A percentile compares a stretch with the other conserved stretches of the same genome.
phyloP scores from a whole-genome alignment of 305 asterid species.

The Fraxinus sp. region DNA sequence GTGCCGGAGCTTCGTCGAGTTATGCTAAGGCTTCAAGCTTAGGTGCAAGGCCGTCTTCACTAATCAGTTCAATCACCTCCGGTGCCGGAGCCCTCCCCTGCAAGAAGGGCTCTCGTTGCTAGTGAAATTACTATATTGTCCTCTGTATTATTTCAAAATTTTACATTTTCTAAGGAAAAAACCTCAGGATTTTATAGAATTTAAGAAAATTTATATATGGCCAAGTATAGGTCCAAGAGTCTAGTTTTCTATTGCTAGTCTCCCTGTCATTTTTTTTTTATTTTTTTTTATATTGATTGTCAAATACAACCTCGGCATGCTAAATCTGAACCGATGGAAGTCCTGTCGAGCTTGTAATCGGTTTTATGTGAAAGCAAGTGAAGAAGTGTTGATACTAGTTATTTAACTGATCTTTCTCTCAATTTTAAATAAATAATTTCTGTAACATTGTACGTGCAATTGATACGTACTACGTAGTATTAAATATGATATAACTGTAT shows the following conservation, averaged over 20 bases:
- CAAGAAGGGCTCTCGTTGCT: too few relatives aligned
- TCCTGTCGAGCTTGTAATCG: conserved; percentile 29
- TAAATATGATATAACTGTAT: too few relatives aligned
- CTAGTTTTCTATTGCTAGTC: conserved; percentile 19
- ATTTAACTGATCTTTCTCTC: background rate
- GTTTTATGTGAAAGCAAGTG: conserved; percentile 41
- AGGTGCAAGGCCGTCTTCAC: too few relatives aligned
- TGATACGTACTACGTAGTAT: background rate
- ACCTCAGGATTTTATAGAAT: background rate
- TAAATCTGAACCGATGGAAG: conserved; percentile 36
- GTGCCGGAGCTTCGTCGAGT: too few relatives aligned
- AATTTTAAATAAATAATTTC: background rate
- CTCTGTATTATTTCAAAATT: conserved; percentile 11
- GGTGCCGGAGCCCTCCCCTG: too few relatives aligned
- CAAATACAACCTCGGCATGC: conserved; percentile 56
- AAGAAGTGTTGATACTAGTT: conserved; percentile 42
- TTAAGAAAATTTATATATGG: background rate
- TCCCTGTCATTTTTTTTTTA: background rate
- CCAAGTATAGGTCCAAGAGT: conserved; percentile 31
- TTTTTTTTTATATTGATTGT: conserved; percentile 23
- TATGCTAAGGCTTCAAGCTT: too few relatives aligned
- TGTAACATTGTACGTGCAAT: background rate
- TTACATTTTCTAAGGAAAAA: conserved; percentile 2
- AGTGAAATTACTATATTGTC: conserved; percentile 7
- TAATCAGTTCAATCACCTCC: too few relatives aligned